Percentiles rank a stretch among this genome's conserved stretches.
phyloP scores from a whole-genome alignment of 2,329 filamentous ascomycete genomes.

The Teratosphaeria viscida region DNA sequence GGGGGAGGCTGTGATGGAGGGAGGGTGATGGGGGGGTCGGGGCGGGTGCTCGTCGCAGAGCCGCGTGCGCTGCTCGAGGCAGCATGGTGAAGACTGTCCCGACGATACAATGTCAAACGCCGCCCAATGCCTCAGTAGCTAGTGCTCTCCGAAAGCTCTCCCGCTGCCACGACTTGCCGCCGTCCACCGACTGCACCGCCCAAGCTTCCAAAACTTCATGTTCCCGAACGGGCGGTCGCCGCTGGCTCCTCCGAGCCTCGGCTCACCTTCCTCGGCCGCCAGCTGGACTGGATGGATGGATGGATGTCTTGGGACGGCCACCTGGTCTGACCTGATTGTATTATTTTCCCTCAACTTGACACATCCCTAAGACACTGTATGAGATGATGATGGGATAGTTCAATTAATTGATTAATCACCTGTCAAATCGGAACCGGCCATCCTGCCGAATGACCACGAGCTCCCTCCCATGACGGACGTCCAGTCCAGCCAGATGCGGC shows the following conservation, averaged over 20 bases:
- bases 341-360: not conserved
- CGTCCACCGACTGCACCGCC: not conserved
- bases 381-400: not conserved
- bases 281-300: not conserved
- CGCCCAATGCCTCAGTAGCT: not conserved
- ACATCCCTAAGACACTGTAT: not conserved
- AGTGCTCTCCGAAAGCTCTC: not conserved
- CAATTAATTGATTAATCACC: not conserved
- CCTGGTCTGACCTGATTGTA: not conserved
- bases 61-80: constrained; percentile 20
- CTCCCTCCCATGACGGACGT: not conserved
- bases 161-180: not conserved
- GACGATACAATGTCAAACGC: not conserved
- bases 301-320: not conserved
- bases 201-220: not conserved
- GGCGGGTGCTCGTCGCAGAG: constrained; percentile 10
- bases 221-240: not conserved
- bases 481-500: constrained; percentile 2
- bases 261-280: not conserved
- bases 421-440: not conserved
- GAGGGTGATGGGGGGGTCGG: constrained; percentile 3
- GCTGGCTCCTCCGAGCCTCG: not conserved
- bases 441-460: not conserved
- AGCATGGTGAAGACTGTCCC: constrained; percentile 16
- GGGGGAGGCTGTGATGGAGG: constrained; percentile 9